A percentile compares a stretch with the other conserved stretches of the same genome.
Conservation (phyloP, 768 basidiomycete species). For the Naganishia kalamii region DNA sequence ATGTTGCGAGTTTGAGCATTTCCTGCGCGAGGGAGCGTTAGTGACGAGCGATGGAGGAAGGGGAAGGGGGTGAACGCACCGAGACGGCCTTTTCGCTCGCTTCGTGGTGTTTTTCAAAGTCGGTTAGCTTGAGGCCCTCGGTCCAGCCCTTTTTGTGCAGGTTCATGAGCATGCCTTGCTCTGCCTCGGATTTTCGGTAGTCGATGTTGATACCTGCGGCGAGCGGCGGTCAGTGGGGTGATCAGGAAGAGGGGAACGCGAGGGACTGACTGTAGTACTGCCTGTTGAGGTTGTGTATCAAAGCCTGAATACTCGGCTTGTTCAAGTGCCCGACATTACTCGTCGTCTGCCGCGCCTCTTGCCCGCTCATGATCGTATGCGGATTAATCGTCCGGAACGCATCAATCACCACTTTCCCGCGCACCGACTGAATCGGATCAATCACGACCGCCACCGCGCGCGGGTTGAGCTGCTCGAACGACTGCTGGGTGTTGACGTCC, state of each 20-base stretch:
- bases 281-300: constrained; percentile 93
- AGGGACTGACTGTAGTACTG: constrained; percentile 68
- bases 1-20: constrained; percentile 85
- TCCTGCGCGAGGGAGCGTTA: constrained; percentile 52
- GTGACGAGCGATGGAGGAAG: not conserved
- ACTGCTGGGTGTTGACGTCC: constrained; percentile 99
- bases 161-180: constrained; percentile 98
- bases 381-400: constrained; percentile 97
- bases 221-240: not conserved
- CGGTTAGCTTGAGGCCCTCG: constrained; percentile 82
- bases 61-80: constrained; percentile 52
- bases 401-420: constrained; percentile 89
- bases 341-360: constrained; percentile 93
- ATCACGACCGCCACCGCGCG: constrained; percentile 95
- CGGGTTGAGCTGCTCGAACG: constrained; percentile 87
- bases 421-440: constrained; percentile 95
- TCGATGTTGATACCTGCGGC: constrained; percentile 70
- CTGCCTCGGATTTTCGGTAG: constrained; percentile 95
- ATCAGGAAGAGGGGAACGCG: not conserved
- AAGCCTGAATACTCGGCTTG: constrained; percentile 97
- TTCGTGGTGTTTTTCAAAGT: constrained; percentile 82
- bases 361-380: constrained; percentile 77
- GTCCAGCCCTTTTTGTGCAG: constrained; percentile 99
- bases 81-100: constrained; percentile 89
- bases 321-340: constrained; percentile 98